Base-by-base conservation (phyloP, 2,329 filamentous ascomycete genomes). In the Trichoderma semiorbis region DNA sequence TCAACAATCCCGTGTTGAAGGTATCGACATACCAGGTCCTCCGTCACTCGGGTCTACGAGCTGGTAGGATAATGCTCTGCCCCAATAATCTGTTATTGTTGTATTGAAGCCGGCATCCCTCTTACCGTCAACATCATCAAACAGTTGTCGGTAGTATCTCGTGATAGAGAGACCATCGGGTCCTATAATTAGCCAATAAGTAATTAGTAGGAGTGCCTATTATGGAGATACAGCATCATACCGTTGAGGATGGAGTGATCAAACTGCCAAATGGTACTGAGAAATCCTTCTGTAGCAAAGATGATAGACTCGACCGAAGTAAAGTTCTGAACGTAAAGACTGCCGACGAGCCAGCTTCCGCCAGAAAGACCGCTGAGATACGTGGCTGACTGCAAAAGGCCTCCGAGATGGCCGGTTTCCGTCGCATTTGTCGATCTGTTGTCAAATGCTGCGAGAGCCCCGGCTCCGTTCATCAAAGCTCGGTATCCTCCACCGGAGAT, bases 21-120 rank as follows among this genome's bases (percentile, higher is more conserved):
- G 24, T 16, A 12, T 18, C 11, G 3, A 11, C 70, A 32, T 74
- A 75, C 76, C 85, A 21, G 90, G 88, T 1, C 92, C 93, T 34
- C 93, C 93, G 73, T 91, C 82, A 0, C 85, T 86, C 11, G 88
- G 90, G 78, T 94, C 92, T 77, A 96, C 87, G 36, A 97, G 86
- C 80, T 96, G 93, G 80, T 91, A 95, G 2, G 90, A 90, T 30
- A 96, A 85, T 5, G 91, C 91, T 61, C 93, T 88, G 24, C 91
- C 92, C 90, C 93, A 95, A 78, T 93, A 92, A 81, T 97, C 93
- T 0, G 93, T 96, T 69, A 96, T 85, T 1, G 91, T 90, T 1
- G 86, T 88, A 60, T 73, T 81, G 67, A 74, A 95, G 0, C 89
- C 73, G 18, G 72, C 91, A 72, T 90, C 80, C 1, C 78, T 76